phyloP scores from a whole-genome alignment of 164 flowering plant species.

The Vitis labrusca region DNA sequence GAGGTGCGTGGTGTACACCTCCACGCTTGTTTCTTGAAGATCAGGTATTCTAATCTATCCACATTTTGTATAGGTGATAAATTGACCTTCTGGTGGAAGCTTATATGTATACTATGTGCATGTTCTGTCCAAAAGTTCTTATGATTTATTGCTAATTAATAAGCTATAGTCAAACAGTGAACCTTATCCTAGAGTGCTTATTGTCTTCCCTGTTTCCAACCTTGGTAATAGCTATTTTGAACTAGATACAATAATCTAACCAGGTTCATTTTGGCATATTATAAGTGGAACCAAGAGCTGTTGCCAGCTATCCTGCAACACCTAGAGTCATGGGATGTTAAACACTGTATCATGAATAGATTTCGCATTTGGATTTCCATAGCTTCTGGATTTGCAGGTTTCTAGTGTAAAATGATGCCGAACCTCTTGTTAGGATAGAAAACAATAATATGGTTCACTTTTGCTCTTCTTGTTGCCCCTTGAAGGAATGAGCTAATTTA shows the following conservation, averaged over 20 bases:
- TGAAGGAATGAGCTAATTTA: no score
- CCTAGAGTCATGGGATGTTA: neutral
- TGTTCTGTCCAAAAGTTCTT: neutral
- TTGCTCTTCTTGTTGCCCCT: no score
- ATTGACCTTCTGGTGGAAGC: no score
- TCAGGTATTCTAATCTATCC: conserved; percentile 57
- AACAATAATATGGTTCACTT: no score
- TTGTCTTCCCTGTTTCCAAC: no score
- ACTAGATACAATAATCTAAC: neutral
- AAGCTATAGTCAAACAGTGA: no score
- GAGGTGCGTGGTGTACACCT: conserved; percentile 98
- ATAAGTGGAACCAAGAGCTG: neutral
- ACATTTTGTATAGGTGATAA: no score
- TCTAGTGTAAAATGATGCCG: neutral
- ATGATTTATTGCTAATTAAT: no score
- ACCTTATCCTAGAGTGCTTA: no score
- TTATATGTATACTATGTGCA: no score
- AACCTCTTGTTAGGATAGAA: no score
- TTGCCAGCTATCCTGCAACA: neutral
- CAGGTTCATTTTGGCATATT: neutral
- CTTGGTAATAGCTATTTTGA: no score
- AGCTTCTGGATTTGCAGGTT: neutral
- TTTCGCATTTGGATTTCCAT: neutral
- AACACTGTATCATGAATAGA: neutral
- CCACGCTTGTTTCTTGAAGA: conserved; percentile 94